Conservation (phyloP, 331 rosid genomes). For the Rhamnella rubrinervis region DNA sequence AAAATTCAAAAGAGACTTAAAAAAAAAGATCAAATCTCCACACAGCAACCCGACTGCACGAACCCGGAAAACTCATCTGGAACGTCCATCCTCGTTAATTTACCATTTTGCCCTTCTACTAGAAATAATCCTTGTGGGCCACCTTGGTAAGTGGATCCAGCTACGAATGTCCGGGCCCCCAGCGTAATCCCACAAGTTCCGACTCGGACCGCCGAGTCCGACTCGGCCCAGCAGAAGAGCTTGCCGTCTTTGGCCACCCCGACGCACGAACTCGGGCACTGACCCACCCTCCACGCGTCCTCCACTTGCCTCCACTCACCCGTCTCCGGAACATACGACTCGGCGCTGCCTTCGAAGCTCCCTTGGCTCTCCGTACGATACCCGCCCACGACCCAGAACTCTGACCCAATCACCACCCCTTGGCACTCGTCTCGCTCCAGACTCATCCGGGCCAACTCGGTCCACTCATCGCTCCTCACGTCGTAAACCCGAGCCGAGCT, state of each 20-base stretch:
- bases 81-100: conserved; percentile 31
- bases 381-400: conserved; percentile 87
- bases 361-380: conserved; percentile 75
- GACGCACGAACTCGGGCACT: conserved; percentile 64
- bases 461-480: conserved; percentile 56
- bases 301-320: conserved; percentile 58
- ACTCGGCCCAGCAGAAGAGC: conserved; percentile 40
- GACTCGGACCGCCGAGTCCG: conserved; percentile 40
- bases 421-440: conserved; percentile 83
- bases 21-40: conserved; percentile 41
- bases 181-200: conserved; percentile 49
- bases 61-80: conserved; percentile 53
- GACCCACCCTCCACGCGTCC: conserved; percentile 50
- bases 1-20: no score
- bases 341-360: conserved; percentile 55
- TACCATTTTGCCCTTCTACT: conserved; percentile 56
- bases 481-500: conserved; percentile 65
- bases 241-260: conserved; percentile 46
- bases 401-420: conserved; percentile 50
- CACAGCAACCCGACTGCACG: conserved; percentile 78
- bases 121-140: conserved; percentile 45
- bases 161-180: conserved; percentile 36
- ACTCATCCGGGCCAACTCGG: conserved; percentile 47
- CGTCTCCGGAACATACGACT: conserved; percentile 40
- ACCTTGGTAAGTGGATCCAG: conserved; percentile 67